Base-by-base conservation (phyloP, 2,329 filamentous ascomycete species). In the Ceratocystis cubensis region DNA sequence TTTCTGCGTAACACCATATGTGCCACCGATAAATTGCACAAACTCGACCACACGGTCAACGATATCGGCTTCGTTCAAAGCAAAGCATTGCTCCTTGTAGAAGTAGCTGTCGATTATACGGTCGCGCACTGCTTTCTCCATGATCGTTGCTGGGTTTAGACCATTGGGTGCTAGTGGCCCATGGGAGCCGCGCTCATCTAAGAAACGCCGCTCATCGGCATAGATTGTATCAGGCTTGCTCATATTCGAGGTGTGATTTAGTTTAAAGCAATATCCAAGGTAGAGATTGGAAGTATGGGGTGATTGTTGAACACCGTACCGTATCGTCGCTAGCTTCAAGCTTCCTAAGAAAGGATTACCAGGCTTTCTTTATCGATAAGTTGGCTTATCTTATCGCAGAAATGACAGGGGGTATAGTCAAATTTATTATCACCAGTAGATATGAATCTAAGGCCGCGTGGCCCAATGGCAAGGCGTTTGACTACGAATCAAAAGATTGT, bases 61-160 rank as follows among this genome's bases (percentile, higher is more conserved):
- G 5, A 99, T 80, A 75, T 86, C 84, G 64, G 84, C 84, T 74
- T 87, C 85, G 78, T 97, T 99, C 70, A 99, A 82, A 53, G 89
- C 94, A 77, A 97, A 99, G 75, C 94, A 96, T 78, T 96, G 92
- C 77, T 97, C 94, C 76, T 96, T 96, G 88, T 91, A 99, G 79
- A 96, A 99, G 78, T 96, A 95, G 65, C 86, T 90, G 73, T 96
- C 91, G 71, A 92, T 86, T 76, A 99, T 96, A 74, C 94, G 91
- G 77, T 99, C 94, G 73, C 89, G 89, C 70, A 96, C 91, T 50
- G 91, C 88, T 75, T 96, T 96, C 76, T 97, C 93, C 82, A 97
- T 89, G 68, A 97, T 89, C 3, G 89, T 92, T n/a, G 91, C 89
- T 0, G 93, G 93, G 78, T 96, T 96, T 73, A 95, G 88, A 69